These are phyloP conservation scores for Marasmius sp. DNA, from an alignment of 1,284 basidiomycete species.

Conservation along the genomic window DNA sequence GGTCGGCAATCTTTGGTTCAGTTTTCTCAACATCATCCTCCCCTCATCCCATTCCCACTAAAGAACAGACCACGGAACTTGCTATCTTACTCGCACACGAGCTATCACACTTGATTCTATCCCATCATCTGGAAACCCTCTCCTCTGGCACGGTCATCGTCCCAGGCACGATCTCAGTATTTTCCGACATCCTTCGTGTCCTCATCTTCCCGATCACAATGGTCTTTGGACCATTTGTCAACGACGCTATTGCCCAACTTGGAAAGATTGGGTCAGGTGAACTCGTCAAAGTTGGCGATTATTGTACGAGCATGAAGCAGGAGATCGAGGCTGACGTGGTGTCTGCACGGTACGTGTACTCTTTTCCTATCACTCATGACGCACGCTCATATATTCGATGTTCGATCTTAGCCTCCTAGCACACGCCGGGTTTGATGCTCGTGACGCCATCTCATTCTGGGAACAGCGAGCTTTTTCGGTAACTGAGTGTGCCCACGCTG, in stretches of 20 bases:
- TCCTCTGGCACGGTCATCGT: conserved; percentile 81
- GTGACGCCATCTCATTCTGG: conserved; percentile 75
- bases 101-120: conserved; percentile 81
- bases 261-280: conserved; percentile 77
- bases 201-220: conserved; percentile 85
- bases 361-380: background rate
- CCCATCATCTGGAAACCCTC: conserved; percentile 87
- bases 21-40: conserved; percentile 34
- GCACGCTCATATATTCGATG: conserved; percentile 3
- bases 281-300: conserved; percentile 66
- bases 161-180: conserved; percentile 76
- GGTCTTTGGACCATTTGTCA: conserved; percentile 87
- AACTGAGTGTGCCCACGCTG: conserved; percentile 17
- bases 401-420: conserved; percentile 69
- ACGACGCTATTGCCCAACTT: conserved; percentile 83
- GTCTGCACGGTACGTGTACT: conserved; percentile 60
- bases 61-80: conserved; percentile 79
- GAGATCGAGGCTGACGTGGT: conserved; percentile 91
- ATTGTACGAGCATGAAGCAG: conserved; percentile 72
- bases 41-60: conserved; percentile 59
- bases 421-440: conserved; percentile 83
- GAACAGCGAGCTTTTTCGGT: conserved; percentile 37
- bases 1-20: conserved; percentile 47
- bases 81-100: conserved; percentile 88
- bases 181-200: conserved; percentile 73